Evolutionary conservation across 306 rosid genomes (phyloP).

Genomic region (Vigna radiata): DNA sequence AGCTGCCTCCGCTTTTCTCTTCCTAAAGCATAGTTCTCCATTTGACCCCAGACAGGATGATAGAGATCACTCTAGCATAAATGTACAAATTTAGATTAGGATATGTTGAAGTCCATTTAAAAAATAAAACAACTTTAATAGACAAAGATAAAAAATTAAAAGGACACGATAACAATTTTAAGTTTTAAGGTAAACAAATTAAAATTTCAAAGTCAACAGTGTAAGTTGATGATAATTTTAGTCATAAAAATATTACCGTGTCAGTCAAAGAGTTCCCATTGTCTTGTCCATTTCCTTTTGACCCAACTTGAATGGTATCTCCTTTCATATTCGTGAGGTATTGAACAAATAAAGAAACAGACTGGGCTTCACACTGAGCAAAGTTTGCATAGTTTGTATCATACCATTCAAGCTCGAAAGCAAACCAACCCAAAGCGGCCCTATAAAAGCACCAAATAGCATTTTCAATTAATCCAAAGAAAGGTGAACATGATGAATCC

Average conservation of each 20-base stretch:
- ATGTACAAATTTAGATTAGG: conserved; percentile 35
- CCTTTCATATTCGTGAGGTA: conserved; percentile 77
- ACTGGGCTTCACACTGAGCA: conserved; percentile 93
- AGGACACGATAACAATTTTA: conserved; percentile 3
- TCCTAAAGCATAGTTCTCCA: conserved; percentile 82
- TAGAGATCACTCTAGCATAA: conserved; percentile 64
- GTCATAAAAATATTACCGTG: conserved; percentile 60
- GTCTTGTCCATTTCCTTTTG: conserved; percentile 78
- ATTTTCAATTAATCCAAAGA: conserved; percentile 45
- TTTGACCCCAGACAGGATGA: conserved; percentile 99
- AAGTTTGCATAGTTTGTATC: conserved; percentile 77
- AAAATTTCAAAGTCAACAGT: conserved; percentile 22
- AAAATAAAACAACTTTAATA: conserved; percentile 35
- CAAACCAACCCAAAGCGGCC: conserved; percentile 96
- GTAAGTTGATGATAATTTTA: conserved; percentile 33
- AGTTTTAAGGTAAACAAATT: conserved; percentile 31
- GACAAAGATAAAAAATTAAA: not conserved
- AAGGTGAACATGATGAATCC: conserved; percentile 34
- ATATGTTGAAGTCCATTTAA: conserved; percentile 29
- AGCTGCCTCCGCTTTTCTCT: conserved; percentile 89
- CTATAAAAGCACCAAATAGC: conserved; percentile 58
- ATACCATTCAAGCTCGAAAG: conserved; percentile 84
- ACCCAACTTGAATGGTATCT: conserved; percentile 63
- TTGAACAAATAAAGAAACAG: conserved; percentile 83
- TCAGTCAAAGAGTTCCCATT: conserved; percentile 70